Evolutionary conservation across 192 early-diverging fungal species (phyloP), one percentile per base, ranked within the genome.

Genomic region (Polychytrium aggregatum): DNA sequence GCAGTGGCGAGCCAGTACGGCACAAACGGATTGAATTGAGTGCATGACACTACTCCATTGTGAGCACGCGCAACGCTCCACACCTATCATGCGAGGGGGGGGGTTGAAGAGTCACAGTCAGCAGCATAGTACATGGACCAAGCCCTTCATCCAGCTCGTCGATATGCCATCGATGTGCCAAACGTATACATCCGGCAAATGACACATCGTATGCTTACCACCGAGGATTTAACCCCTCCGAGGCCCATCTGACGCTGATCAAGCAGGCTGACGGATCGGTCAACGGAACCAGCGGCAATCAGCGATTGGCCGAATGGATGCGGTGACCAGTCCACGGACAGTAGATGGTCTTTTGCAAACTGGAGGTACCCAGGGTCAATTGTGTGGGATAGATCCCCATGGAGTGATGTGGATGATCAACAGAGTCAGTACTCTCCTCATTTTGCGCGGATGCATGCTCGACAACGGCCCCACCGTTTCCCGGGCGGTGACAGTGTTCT

Each of bases 1-100:
- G 67, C 62, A 4, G 65, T 72, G 0, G 83, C 83, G 40, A 87
- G 51, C 85, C 82, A 86, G 56, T 83, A 82, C 13, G 85, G 85
- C 40, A 84, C 56, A 52, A 83, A 84, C 21, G 83, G 82, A 48
- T 75, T 82, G 72, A 84, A 85, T 22, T 67, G 50, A 9, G 82
- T 67, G 21, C 72, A 64, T 9, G 68, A 78, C 9, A 82, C 62
- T 0, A 67, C 28, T 1, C 55, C 64, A 2, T 43, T 55, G 44
- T 80, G 73, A 1, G 65, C 67, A 10, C 57, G 36, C 8, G 49
- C 47, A 2, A 54, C 48, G 39, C 55, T 61, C 84, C 82, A 86
- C 0, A 78, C 71, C 56, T 65, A 34, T 20, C 17, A 7, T 36
- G 10, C 20, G 18, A 42, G 9, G 9, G 41, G 8, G 21, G 8